These are phyloP conservation scores for Schizosaccharomyces japonicus DNA, from an alignment of 805 yeast species.

Conservation along the genomic window DNA sequence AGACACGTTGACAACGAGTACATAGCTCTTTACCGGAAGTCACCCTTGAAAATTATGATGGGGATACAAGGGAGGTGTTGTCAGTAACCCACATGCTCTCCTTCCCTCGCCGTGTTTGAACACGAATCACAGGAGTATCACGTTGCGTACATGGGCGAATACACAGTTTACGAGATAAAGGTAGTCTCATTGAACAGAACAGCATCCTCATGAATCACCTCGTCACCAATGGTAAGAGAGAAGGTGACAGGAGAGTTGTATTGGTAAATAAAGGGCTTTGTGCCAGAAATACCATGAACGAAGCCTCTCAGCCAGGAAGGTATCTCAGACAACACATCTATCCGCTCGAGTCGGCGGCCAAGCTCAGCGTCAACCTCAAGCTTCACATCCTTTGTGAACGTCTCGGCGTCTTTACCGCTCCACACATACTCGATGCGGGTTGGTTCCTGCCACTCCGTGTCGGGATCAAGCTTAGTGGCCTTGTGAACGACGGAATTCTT, in stretches of 20 bases:
- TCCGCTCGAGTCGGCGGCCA: slow-evolving; percentile 49
- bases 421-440: slow-evolving; percentile 35
- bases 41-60: no score
- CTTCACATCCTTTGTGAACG: slow-evolving; percentile 11
- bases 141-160: not conserved
- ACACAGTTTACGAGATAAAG: slow-evolving; percentile 28
- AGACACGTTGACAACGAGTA: no score
- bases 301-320: slow-evolving; percentile 84
- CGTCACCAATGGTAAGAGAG: slow-evolving; percentile 20
- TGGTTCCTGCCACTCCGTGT: slow-evolving; percentile 85
- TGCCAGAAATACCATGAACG: slow-evolving; percentile 83
- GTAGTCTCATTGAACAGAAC: slow-evolving; percentile 58
- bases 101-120: no score
- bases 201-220: slow-evolving; percentile 30
- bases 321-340: slow-evolving; percentile 92
- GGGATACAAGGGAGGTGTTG: not conserved
- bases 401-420: slow-evolving; percentile 21
- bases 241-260: slow-evolving; percentile 43
- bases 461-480: slow-evolving; percentile 31
- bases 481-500: slow-evolving; percentile 41
- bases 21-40: no score
- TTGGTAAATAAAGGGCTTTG: slow-evolving; percentile 92
- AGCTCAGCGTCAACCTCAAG: slow-evolving; percentile 30
- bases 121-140: no score
- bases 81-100: not conserved